Percentiles rank a stretch among this genome's conserved stretches.
Evolutionary conservation across 139 green algal genomes (phyloP).

Genomic region (Zygnema cylindricum): DNA sequence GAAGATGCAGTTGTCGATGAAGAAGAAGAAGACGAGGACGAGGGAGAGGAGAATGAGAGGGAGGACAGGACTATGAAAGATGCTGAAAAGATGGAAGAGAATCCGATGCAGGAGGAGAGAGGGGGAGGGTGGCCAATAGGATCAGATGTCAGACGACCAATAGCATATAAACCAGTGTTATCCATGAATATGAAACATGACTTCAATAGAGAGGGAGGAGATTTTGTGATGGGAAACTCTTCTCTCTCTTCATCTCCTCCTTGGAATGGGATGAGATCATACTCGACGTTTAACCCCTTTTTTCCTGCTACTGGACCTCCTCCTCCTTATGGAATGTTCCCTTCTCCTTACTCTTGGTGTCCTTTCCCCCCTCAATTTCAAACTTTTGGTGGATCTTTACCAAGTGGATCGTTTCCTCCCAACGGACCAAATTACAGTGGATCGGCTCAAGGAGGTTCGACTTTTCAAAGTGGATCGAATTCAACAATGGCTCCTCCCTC

Average conservation of each 20-base stretch:
- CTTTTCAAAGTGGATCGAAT: not conserved
- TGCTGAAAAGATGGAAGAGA: not conserved
- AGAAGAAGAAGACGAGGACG: not conserved
- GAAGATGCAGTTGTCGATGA: not conserved
- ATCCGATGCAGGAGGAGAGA: not conserved
- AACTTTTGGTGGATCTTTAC: not conserved
- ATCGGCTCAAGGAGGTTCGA: not conserved
- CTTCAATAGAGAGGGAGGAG: too few relatives aligned
- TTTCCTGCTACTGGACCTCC: not conserved
- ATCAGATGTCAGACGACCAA: not conserved
- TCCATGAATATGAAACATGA: not conserved
- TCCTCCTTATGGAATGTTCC: not conserved
- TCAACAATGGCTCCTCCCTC: not conserved
- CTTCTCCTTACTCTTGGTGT: conserved; percentile 1
- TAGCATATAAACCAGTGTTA: not conserved
- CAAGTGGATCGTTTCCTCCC: not conserved
- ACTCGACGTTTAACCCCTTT: not conserved
- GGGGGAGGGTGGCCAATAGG: not conserved
- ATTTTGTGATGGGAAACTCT: too few relatives aligned
- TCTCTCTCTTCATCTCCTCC: not conserved
- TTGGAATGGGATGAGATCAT: not conserved
- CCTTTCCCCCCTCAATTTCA: not conserved
- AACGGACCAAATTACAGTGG: not conserved
- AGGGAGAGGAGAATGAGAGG: not conserved
- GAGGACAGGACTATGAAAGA: not conserved